phyloP scores from a whole-genome alignment of 257 asterid genomes.

The Haberlea rhodopensis region DNA sequence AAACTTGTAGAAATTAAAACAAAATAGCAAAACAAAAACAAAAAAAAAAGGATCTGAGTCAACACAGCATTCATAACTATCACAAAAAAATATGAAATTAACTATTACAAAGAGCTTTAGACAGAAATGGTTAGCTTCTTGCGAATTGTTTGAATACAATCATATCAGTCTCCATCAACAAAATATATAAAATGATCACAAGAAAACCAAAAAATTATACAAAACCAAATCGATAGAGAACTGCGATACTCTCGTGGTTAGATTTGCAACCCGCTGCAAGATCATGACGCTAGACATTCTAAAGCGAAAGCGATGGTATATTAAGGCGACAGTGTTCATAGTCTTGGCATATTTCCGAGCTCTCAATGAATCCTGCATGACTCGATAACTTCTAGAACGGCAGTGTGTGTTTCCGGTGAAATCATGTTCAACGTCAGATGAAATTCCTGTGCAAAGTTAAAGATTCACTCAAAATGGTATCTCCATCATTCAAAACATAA shows the following conservation, averaged over 20 bases:
- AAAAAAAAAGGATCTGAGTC: too few relatives aligned
- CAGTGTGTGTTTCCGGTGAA: slow-evolving; percentile 63
- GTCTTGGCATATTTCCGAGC: slow-evolving; percentile 10
- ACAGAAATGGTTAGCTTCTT: not conserved
- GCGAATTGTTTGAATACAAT: slow-evolving; percentile 28
- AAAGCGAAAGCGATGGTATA: not conserved
- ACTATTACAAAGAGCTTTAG: not conserved
- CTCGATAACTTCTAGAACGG: slow-evolving; percentile 75
- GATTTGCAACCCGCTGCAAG: not conserved
- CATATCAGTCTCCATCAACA: slow-evolving; percentile 27
- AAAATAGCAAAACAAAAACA: too few relatives aligned
- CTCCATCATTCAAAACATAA: not conserved
- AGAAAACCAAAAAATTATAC: not conserved
- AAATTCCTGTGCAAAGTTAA: slow-evolving; percentile 49
- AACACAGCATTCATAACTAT: not conserved
- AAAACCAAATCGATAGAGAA: not conserved
- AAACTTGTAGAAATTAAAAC: too few relatives aligned
- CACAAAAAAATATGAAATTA: not conserved
- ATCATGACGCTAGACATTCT: not conserved
- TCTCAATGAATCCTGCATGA: slow-evolving; percentile 70
- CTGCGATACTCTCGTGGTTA: not conserved
- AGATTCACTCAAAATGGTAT: not conserved
- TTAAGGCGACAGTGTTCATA: slow-evolving; percentile 17
- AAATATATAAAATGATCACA: slow-evolving; percentile 21
- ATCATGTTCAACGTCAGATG: slow-evolving; percentile 73